Evolutionary conservation across 2,329 filamentous ascomycete species (phyloP), one percentile per base, ranked within the genome.

Genomic region (Microcyclospora pomicola): DNA sequence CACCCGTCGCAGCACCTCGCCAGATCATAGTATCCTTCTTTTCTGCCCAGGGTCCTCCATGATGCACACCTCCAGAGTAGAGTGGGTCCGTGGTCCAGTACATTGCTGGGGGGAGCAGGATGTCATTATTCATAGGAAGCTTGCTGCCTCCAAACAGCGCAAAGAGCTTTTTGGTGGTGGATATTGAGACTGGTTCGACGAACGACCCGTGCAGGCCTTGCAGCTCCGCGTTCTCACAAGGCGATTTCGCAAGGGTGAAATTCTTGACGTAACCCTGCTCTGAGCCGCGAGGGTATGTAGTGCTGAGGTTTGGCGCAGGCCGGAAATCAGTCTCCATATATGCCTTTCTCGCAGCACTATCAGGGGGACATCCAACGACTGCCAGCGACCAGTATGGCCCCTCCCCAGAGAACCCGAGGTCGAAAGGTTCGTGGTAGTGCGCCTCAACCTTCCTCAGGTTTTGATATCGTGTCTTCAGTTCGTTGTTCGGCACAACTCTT

Each of bases 81-180:
- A 59, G 54, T 4, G 58, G 56, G 28, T 65, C 57, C 7, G 62
- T 50, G 3, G 59, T 61, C 59, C 65, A 68, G 54, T 71, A 69
- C 56, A 67, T 66, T 6, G 67, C 60, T 0, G 67, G 58, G 1
- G 68, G 68, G 4, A 71, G 55, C 6, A 71, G 54, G 35, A 71
- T 69, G 38, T 71, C 68, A 43, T 69, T 71, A 53, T 68, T 70
- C 50, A 65, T 58, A 1, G 61, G 52, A 0, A 71, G 51, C 41
- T 72, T 71, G 10, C 63, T 67, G 9, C 65, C 66, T 2, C 67
- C 63, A 33, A 72, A 71, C 2, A 71, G 49, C 6, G 68, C 68
- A 34, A 70, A 58, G 16, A 71, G 53, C 14, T 58, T 52, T 31
- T 59, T 55, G 0, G 64, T 62, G n/a, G 59, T 65, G 2, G 57